Evolutionary conservation across 352 stramenopile genomes (phyloP).

Genomic region (Pythium insidiosum): DNA sequence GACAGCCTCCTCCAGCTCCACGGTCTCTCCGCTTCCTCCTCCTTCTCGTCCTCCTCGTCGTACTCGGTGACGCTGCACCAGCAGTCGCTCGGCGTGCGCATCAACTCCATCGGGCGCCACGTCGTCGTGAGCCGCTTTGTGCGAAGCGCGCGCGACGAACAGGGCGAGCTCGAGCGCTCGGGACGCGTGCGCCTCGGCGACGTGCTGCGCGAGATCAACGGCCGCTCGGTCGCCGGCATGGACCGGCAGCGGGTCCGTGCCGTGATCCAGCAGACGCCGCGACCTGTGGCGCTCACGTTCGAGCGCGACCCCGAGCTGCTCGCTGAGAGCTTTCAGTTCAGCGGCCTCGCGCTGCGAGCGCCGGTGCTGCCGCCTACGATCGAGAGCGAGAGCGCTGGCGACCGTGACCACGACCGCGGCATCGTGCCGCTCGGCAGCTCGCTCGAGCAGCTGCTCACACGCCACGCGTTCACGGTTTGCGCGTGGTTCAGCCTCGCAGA

Average conservation of each 20-base stretch:
- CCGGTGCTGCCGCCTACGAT: too few species aligned
- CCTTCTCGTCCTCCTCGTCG: too few species aligned
- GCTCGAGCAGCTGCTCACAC: constrained; percentile 25
- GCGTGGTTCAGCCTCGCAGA: constrained; percentile 65
- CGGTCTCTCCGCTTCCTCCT: too few species aligned
- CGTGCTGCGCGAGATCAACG: constrained; percentile 58
- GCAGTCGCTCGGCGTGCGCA: constrained; percentile 71
- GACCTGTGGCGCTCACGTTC: constrained; percentile 55
- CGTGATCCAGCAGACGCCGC: constrained; percentile 44
- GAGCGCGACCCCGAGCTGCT: constrained; percentile 35
- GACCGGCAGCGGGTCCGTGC: constrained; percentile 51
- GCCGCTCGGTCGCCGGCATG: constrained; percentile 42
- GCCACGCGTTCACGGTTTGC: constrained; percentile 40
- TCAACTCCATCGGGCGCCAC: constrained; percentile 63
- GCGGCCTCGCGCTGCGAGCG: constrained; percentile 32
- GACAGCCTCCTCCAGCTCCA: constrained; percentile 2
- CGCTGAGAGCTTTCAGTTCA: constrained; percentile 50
- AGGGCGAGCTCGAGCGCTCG: constrained; percentile 69
- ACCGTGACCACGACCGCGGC: constrained; percentile 47
- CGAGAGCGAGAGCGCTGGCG: too few species aligned
- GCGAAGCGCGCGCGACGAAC: constrained; percentile 35
- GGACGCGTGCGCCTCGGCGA: constrained; percentile 47
- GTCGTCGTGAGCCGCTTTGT: constrained; percentile 73
- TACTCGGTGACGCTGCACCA: constrained; percentile 55
- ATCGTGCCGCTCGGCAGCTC: constrained; percentile 33